Evolutionary conservation across 225 moss, liverwort and hornwort genomes (phyloP).

Genomic region (Pleurozium schreberi): DNA sequence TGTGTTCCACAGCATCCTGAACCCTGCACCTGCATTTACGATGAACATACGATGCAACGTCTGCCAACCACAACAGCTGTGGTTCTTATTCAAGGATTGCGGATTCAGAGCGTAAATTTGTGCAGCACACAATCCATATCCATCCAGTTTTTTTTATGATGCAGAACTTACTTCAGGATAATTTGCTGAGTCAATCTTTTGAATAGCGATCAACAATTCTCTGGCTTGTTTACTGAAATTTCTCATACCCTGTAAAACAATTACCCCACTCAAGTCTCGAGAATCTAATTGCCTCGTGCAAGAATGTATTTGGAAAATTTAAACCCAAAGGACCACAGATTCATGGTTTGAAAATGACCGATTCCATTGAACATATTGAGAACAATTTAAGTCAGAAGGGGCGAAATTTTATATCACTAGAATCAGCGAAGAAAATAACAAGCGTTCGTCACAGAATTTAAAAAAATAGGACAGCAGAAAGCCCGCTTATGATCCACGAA

Average conservation of each 20-base stretch:
- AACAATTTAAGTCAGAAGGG: background rate
- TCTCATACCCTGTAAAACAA: constrained; percentile 57
- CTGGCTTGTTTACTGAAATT: constrained; percentile 72
- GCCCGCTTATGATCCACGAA: background rate
- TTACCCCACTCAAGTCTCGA: background rate
- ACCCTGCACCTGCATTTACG: constrained; percentile 83
- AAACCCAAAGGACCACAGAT: background rate
- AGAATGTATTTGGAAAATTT: background rate
- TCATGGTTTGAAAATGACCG: background rate
- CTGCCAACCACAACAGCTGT: constrained; percentile 37
- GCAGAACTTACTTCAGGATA: constrained; percentile 76
- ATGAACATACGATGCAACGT: constrained; percentile 82
- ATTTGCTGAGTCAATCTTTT: constrained; percentile 87
- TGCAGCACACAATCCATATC: background rate
- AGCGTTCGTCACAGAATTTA: background rate
- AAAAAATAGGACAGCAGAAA: too few species aligned
- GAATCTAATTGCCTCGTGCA: background rate
- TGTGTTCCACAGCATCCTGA: constrained; percentile 69
- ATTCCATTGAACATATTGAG: background rate
- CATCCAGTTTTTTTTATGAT: background rate
- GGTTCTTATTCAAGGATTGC: constrained; percentile 2
- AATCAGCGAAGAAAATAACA: background rate
- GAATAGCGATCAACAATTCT: constrained; percentile 74
- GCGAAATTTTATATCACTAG: background rate
- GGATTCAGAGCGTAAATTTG: background rate